Evolutionary conservation across 2,329 filamentous ascomycete genomes (phyloP).

Genomic region (Ophiosphaerella korrae): DNA sequence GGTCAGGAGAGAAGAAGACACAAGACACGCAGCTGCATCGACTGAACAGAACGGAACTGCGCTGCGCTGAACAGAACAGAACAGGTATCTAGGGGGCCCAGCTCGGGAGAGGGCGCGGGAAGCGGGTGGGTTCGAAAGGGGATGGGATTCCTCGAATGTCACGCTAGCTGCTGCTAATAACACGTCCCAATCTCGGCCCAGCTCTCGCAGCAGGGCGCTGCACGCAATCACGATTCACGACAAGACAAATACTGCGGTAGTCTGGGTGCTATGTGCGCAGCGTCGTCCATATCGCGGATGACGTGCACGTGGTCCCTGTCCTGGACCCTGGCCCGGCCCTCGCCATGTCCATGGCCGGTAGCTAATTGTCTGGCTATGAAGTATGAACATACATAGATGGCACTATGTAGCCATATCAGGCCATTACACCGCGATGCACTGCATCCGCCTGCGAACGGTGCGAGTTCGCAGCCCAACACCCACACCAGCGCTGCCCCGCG

Average conservation of each 20-base stretch:
- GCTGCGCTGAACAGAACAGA: constrained; percentile 19
- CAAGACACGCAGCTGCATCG: constrained; percentile 14
- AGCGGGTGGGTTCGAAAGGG: constrained; percentile 34
- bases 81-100: constrained; percentile 18
- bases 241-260: too few species aligned
- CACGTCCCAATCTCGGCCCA: constrained; percentile 23
- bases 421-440: background rate
- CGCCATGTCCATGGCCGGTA: too few species aligned
- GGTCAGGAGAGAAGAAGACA: too few species aligned
- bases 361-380: too few species aligned
- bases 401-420: too few species aligned
- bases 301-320: too few species aligned
- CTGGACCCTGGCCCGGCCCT: too few species aligned
- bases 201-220: too few species aligned
- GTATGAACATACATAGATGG: too few species aligned
- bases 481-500: constrained; percentile 2
- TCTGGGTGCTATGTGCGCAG: too few species aligned
- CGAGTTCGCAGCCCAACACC: constrained; percentile 23
- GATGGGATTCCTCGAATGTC: constrained; percentile 31
- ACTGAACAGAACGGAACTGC: constrained; percentile 19
- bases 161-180: constrained; percentile 35
- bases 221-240: too few species aligned
- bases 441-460: constrained; percentile 23
- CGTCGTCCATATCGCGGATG: too few species aligned
- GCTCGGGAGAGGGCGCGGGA: constrained; percentile 31